A percentile compares a stretch with the other conserved stretches of the same genome.
Conservation (phyloP, 345 rosid species). For the Hibiscus syriacus region DNA sequence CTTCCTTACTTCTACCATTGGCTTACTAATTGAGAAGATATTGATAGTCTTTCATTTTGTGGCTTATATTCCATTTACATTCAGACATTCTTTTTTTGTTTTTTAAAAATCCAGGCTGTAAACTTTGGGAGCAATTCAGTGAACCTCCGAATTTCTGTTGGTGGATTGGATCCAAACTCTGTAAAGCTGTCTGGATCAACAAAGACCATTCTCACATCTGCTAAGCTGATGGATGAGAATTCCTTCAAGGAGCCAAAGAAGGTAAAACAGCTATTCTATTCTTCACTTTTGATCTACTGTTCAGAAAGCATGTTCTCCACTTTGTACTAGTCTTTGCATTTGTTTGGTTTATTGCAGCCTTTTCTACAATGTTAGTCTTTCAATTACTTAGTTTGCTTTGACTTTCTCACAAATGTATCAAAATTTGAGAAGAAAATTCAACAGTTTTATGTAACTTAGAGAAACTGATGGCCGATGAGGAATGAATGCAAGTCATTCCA, state of each 20-base stretch:
- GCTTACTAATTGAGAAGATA: not conserved
- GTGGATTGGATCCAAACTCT: conserved; percentile 51
- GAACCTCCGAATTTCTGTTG: conserved; percentile 38
- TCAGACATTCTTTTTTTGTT: not conserved
- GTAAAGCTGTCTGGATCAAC: conserved; percentile 49
- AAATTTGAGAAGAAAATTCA: not conserved
- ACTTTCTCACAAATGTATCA: too few species aligned
- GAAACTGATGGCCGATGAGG: not conserved
- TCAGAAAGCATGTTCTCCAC: not conserved
- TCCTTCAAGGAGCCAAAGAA: conserved; percentile 62
- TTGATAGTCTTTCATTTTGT: not conserved
- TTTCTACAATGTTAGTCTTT: not conserved
- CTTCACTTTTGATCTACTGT: not conserved
- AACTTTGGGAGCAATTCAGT: conserved; percentile 60
- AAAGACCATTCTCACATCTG: conserved; percentile 54
- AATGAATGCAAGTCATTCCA: not conserved
- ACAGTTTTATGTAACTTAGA: not conserved
- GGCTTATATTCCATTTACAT: not conserved
- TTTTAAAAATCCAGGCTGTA: conserved; percentile 42
- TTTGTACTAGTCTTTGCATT: not conserved
- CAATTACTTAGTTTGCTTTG: not conserved
- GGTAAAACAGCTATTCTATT: conserved; percentile 29
- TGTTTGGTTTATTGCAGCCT: not conserved
- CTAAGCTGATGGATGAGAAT: conserved; percentile 74
- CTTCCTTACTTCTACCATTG: not conserved